Conservation (phyloP, 1,284 basidiomycete species). For the Vanrija humicola region DNA sequence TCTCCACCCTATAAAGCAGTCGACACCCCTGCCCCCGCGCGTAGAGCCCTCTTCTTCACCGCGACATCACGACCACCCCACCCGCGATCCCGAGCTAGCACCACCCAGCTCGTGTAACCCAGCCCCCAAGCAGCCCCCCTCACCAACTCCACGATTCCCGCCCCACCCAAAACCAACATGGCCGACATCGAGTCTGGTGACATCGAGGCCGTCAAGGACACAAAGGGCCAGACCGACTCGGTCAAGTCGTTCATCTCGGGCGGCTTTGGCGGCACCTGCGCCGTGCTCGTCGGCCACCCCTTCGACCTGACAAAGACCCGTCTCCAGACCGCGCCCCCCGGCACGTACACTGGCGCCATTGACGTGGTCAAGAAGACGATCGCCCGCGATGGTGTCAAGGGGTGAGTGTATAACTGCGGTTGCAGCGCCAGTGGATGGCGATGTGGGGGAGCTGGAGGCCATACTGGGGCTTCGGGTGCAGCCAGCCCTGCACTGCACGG, state of each 20-base stretch:
- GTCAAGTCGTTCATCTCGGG: slow-evolving; percentile 83
- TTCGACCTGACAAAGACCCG: slow-evolving; percentile 97
- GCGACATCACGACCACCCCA: no score
- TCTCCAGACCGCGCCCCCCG: slow-evolving; percentile 86
- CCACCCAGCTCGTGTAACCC: no score
- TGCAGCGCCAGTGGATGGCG: background rate
- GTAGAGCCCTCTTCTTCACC: no score
- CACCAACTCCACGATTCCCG: background rate
- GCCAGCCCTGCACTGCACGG: no score
- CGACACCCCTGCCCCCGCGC: no score
- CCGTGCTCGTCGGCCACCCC: slow-evolving; percentile 70
- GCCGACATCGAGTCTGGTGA: slow-evolving; percentile 30
- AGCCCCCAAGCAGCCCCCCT: background rate
- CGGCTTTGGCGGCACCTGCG: slow-evolving; percentile 72
- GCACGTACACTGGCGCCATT: slow-evolving; percentile 84
- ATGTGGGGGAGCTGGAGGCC: no score
- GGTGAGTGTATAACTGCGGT: slow-evolving; percentile 55
- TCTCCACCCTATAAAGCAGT: no score
- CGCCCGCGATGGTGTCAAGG: slow-evolving; percentile 80
- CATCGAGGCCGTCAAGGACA: slow-evolving; percentile 22
- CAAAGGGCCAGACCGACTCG: slow-evolving; percentile 31
- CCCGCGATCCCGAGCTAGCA: no score
- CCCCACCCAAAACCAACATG: slow-evolving; percentile 17
- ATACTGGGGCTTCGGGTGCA: no score
- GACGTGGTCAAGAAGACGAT: slow-evolving; percentile 91